A percentile compares a stretch with the other conserved stretches of the same genome.
phyloP scores from a whole-genome alignment of 2,329 filamentous ascomycete genomes.

The Triangularia setosa region DNA sequence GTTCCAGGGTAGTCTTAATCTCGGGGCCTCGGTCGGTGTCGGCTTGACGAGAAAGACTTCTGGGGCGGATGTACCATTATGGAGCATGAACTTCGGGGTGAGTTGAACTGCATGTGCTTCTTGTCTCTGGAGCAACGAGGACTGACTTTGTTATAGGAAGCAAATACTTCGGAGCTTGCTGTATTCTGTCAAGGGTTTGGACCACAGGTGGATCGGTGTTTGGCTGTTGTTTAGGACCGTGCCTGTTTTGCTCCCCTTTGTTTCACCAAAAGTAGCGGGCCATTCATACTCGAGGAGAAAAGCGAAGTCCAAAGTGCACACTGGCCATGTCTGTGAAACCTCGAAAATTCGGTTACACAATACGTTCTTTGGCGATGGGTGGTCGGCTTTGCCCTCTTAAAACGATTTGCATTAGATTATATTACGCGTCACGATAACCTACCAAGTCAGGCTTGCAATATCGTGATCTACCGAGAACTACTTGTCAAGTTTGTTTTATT shows the following conservation, averaged over 20 bases:
- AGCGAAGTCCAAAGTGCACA: no score
- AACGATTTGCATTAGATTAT: no score
- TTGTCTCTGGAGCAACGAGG: not conserved
- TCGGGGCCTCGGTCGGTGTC: constrained; percentile 10
- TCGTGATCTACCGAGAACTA: no score
- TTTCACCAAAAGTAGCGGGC: no score
- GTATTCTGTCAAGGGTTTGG: constrained; percentile 1
- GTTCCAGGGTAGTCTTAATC: constrained; percentile 7
- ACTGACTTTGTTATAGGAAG: not conserved
- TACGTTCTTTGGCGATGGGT: no score
- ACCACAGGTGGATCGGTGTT: not conserved
- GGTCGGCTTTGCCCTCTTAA: no score
- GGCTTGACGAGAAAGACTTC: constrained; percentile 14
- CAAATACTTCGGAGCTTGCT: not conserved
- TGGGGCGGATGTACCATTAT: constrained; percentile 5
- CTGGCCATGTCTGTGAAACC: no score
- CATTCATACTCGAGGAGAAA: no score
- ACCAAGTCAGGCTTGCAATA: no score
- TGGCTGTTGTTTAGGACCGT: not conserved
- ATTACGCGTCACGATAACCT: no score
- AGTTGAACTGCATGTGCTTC: not conserved
- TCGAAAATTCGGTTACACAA: no score
- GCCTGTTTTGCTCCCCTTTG: not conserved
- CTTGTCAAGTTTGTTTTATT: no score
- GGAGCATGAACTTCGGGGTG: constrained; percentile 10